Base-by-base conservation (phyloP, 495 filamentous ascomycete species). In the Penicillium steckii region DNA sequence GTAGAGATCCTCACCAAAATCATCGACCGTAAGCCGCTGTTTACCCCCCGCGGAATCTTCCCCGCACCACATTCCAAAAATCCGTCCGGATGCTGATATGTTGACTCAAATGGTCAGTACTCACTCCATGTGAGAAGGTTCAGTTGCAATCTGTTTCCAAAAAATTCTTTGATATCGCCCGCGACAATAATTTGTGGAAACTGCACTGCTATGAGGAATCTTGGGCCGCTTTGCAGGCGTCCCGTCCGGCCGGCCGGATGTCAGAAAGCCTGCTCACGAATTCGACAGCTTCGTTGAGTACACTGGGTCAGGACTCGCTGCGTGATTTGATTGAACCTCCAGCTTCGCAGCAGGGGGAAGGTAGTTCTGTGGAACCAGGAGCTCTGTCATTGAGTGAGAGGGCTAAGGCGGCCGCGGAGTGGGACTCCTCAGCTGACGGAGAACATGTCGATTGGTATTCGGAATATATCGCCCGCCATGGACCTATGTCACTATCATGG, bases 391-490 rank as follows among this genome's bases (percentile, higher is more conserved):
- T 62, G 46, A 67, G 57, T 8, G 69, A 74, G 51, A 72, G 75
- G 48, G 68, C 61, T 61, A 80, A 76, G 70, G 81, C 72, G 53
- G 80, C 87, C 44, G 85, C 83, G 4, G 88, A 87, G 55, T 95
- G 91, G 91, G 90, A 96, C 55, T 88, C 89, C 2, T 81, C 81
- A 4, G 87, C 86, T 51, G 83, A 86, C 12, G 69, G 72, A 10
- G 73, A 76, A 53, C 62, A 75, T 50, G 74, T 88, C 12, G 81
- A 88, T 44, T 96, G 89, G 85, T 96, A 95, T 57, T 82, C 86
- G 44, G 91, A 96, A 68, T 96, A 89, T 65, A 87, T 93, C 55
- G 89, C 90, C 22, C 78, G 91, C 19, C 80, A 94, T 72, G 90
- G 81, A 0, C 85, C 88, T 0, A 78, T 91, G 24, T 79, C 77